Conservation (phyloP, 2,329 filamentous ascomycete species). For the Aspergillus fumigatus region DNA sequence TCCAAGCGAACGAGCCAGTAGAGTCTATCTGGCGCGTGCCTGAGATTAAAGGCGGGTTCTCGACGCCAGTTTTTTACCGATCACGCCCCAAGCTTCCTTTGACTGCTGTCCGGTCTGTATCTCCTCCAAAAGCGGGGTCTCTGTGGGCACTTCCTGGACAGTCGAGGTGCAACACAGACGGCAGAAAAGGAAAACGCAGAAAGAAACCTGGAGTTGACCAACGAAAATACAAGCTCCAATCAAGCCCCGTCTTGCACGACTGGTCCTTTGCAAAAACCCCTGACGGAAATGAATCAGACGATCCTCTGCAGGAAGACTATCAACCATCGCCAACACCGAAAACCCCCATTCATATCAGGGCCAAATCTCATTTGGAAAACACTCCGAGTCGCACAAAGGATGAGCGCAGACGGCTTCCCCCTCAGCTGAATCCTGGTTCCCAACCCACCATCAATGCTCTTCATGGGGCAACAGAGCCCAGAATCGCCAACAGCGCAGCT, state of each 20-base stretch:
- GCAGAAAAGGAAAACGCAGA: slow-evolving; percentile 16
- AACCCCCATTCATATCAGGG: slow-evolving; percentile 17
- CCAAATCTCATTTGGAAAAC: slow-evolving; percentile 11
- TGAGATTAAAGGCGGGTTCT: slow-evolving; percentile 24
- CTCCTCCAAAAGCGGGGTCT: slow-evolving; percentile 33
- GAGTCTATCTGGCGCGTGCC: slow-evolving; percentile 30
- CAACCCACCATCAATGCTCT: slow-evolving; percentile 2
- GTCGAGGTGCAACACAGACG: slow-evolving; percentile 20
- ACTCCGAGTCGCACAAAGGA: slow-evolving; percentile 4
- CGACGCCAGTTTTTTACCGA: slow-evolving; percentile 20
- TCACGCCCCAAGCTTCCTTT: slow-evolving; percentile 9
- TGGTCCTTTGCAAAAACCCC: slow-evolving; percentile 34
- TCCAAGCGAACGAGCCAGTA: slow-evolving; percentile 11
- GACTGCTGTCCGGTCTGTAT: slow-evolving; percentile 20
- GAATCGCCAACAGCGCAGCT: slow-evolving; percentile 6
- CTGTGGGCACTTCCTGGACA: slow-evolving; percentile 34
- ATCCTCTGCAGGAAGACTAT: slow-evolving; percentile 35
- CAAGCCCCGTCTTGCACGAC: slow-evolving; percentile 27
- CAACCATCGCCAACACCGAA: slow-evolving; percentile 30
- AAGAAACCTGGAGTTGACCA: slow-evolving; percentile 16
- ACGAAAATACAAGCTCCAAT: slow-evolving; percentile 22
- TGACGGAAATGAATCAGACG: slow-evolving; percentile 40
- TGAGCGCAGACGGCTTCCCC: slow-evolving; percentile 1
- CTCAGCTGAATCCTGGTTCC: background rate
- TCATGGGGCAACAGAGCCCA: slow-evolving; percentile 9